Evolutionary conservation across 1,284 basidiomycete species (phyloP).

Genomic region (Ceratobasidium sp.): DNA sequence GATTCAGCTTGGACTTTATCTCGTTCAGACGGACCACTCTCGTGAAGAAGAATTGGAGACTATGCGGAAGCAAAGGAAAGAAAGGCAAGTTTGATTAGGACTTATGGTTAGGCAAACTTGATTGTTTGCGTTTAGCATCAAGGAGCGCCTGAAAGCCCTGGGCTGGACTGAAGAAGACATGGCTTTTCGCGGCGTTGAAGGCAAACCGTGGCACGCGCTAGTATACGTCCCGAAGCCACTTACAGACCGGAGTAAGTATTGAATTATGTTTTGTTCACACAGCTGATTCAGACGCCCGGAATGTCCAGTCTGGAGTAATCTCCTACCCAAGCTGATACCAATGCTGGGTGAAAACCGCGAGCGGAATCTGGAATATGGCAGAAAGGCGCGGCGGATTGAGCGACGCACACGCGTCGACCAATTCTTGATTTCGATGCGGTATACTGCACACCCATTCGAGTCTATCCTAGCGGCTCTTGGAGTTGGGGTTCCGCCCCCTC

Average conservation of each 20-base stretch:
- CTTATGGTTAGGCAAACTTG: background rate
- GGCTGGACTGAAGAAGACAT: slow-evolving; percentile 15
- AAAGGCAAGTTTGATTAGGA: background rate
- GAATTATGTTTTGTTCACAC: background rate
- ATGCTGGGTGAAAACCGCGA: slow-evolving; percentile 6
- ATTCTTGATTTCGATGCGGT: background rate
- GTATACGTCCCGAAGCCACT: slow-evolving; percentile 7
- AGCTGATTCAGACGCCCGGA: background rate
- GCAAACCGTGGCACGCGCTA: background rate
- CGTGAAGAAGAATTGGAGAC: background rate
- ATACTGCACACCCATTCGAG: background rate
- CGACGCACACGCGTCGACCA: background rate
- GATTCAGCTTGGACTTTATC: background rate
- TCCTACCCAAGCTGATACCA: background rate
- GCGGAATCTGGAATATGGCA: background rate
- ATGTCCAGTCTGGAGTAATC: background rate
- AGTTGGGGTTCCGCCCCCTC: background rate
- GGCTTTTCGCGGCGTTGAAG: background rate
- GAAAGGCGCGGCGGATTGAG: background rate
- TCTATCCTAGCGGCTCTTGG: background rate
- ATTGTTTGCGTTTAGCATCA: background rate
- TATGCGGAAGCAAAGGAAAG: background rate
- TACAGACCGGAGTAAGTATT: slow-evolving; percentile 15
- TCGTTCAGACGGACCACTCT: background rate
- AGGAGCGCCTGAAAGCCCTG: background rate